These are phyloP conservation scores for Leccinum olivaceopallidum DNA, from an alignment of 768 basidiomycete species.

Conservation along the genomic window DNA sequence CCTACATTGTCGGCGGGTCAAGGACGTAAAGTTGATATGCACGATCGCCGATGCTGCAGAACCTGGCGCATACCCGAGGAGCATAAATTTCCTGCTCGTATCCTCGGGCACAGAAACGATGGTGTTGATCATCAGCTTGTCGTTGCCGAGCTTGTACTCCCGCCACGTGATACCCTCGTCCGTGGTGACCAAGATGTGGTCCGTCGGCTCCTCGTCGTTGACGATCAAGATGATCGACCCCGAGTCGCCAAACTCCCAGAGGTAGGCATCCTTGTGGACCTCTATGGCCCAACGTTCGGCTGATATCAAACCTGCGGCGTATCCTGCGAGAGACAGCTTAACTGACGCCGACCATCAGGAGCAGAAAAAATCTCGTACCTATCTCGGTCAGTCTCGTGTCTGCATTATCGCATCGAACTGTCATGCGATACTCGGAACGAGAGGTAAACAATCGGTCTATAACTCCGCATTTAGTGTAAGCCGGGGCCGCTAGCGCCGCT, in stretches of 20 bases:
- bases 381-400: slow-evolving; percentile 79
- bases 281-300: slow-evolving; percentile 54
- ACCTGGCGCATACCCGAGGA: slow-evolving; percentile 66
- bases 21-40: slow-evolving; percentile 84
- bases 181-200: slow-evolving; percentile 85
- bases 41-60: slow-evolving; percentile 52
- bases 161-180: slow-evolving; percentile 89
- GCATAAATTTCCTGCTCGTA: slow-evolving; percentile 87
- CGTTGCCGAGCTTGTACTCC: slow-evolving; percentile 77
- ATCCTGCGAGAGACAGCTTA: slow-evolving; percentile 31
- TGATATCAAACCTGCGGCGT: slow-evolving; percentile 42
- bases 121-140: slow-evolving; percentile 68
- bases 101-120: slow-evolving; percentile 91
- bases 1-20: slow-evolving; percentile 79
- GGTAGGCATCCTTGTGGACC: slow-evolving; percentile 95
- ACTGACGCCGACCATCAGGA: neutral
- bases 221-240: slow-evolving; percentile 92
- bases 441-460: slow-evolving; percentile 93
- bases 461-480: slow-evolving; percentile 3
- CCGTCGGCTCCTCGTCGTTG: slow-evolving; percentile 93
- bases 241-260: slow-evolving; percentile 98
- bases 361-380: slow-evolving; percentile 41
- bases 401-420: slow-evolving; percentile 86
- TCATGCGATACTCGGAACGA: slow-evolving; percentile 88
- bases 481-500: neutral